Evolutionary conservation across 805 yeast species (phyloP), one percentile per base, ranked within the genome.

Genomic region (Saccharomycopsis capsularis): DNA sequence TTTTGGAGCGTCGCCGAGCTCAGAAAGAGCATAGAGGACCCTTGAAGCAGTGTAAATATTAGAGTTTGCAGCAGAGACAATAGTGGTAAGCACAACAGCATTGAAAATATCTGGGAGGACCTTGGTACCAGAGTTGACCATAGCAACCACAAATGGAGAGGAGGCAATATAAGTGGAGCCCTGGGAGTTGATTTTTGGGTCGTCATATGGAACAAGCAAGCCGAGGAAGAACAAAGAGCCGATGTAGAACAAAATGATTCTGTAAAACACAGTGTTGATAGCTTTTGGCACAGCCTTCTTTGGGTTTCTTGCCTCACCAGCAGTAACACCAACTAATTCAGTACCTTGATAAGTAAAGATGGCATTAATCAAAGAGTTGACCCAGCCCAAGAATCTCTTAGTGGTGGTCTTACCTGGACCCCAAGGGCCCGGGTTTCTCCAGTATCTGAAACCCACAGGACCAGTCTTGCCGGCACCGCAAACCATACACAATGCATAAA

Each of bases 291-390:
- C 82, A 24, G 85, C 68, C 55, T 76, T 79, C 63, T 81, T 69
- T 49, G 90, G 89, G 61, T 80, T 80, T 25, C 72, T 71, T 44
- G 83, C 72, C 65, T 84, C 93, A 37, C 53, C 50, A 30, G 85
- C 85, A 3, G 87, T 71, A 48, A 84, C 71, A 64, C 89, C 90
- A 21, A 82, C 79, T 61, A 82, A 70, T 63, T 84, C 93, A 44
- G 84, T 81, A 64, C 90, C 90, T 67, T 82, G 89, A 30, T 46
- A 83, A 24, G 90, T 83, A 70, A 84, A 84, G n/a, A 85, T 84
- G 34, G 90, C 86, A 45, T 71, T 70, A 53, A 77, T 69, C 25
- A 53, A 65, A 27, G 80, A 74, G 16, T 71, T 60, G 36, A 76
- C 69, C 79, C 79, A 77, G 41, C 78, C 79, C 46, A 75, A 60